A percentile compares a stretch with the other conserved stretches of the same genome.
Conservation (phyloP, 192 early-diverging fungal genomes). For the Coemansia sp. region DNA sequence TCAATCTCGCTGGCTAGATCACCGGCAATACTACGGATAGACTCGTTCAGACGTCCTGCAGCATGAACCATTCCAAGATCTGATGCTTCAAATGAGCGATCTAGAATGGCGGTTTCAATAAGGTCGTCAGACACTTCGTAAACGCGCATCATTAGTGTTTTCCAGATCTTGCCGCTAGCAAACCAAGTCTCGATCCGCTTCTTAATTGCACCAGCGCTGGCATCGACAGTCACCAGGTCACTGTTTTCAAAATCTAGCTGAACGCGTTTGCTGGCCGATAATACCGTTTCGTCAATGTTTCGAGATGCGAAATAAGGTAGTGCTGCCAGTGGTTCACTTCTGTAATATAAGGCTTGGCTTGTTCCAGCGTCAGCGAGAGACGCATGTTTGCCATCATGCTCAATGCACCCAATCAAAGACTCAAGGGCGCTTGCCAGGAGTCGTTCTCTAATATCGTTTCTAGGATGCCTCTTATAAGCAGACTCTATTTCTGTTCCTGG, state of each 20-base stretch:
- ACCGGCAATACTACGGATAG: conserved; percentile 7
- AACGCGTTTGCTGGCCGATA: conserved; percentile 22
- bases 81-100: conserved; percentile 38
- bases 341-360: no score
- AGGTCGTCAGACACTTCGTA: conserved; percentile 32
- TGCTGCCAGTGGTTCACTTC: no score
- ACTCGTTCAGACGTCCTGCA: conserved; percentile 36
- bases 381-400: background rate
- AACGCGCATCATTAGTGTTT: conserved; percentile 35
- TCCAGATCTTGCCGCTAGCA: conserved; percentile 35
- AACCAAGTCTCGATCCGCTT: conserved; percentile 28
- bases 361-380: background rate
- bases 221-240: conserved; percentile 28
- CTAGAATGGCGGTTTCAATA: conserved; percentile 27
- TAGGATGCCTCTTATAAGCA: no score
- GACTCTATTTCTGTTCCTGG: no score
- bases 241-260: conserved; percentile 27
- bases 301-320: background rate
- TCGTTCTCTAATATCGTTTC: no score
- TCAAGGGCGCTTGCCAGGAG: no score
- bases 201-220: conserved; percentile 32
- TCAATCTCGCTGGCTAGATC: no score
- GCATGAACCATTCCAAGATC: conserved; percentile 48
- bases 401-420: no score
- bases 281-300: conserved; percentile 4